phyloP scores from a whole-genome alignment of 371 early-diverging fungal species.

The Lichtheimia corymbifera region DNA sequence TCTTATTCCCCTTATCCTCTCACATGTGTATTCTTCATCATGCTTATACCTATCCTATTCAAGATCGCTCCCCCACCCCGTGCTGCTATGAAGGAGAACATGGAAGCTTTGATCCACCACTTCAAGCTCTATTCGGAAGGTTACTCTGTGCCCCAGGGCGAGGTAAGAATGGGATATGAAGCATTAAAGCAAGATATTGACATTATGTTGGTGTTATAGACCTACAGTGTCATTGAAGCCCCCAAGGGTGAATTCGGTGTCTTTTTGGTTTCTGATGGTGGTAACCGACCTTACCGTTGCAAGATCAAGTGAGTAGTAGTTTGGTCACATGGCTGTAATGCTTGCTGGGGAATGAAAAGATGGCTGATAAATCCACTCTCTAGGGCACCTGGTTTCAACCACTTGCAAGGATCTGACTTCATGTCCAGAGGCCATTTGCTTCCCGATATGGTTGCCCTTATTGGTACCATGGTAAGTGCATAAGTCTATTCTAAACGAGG shows the following conservation, averaged over 20 bases:
- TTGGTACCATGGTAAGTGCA: slow-evolving; percentile 69
- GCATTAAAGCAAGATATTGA: neutral
- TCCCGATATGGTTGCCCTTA: slow-evolving; percentile 95
- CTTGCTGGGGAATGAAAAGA: no score
- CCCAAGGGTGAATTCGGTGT: slow-evolving; percentile 98
- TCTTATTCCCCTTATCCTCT: neutral
- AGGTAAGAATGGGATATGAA: slow-evolving; percentile 9
- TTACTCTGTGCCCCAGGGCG: slow-evolving; percentile 94
- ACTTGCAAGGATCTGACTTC: slow-evolving; percentile 88
- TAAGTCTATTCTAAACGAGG: neutral
- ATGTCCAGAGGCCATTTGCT: slow-evolving; percentile 90
- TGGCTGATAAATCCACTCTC: neutral
- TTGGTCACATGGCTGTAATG: no score
- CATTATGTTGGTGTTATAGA: slow-evolving; percentile 29
- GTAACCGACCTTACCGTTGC: slow-evolving; percentile 95
- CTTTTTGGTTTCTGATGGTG: slow-evolving; percentile 85
- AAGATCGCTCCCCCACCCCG: slow-evolving; percentile 93
- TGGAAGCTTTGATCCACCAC: slow-evolving; percentile 98
- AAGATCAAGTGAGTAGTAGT: slow-evolving; percentile 66
- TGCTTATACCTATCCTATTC: no score
- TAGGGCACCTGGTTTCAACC: slow-evolving; percentile 96
- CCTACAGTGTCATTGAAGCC: slow-evolving; percentile 96
- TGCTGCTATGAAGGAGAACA: slow-evolving; percentile 95
- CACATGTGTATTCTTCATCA: neutral
- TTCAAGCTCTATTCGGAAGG: slow-evolving; percentile 98